Percentiles rank a stretch among this genome's conserved stretches.
Conservation (phyloP, 2,329 filamentous ascomycete genomes). For the Alternaria incomplexa region DNA sequence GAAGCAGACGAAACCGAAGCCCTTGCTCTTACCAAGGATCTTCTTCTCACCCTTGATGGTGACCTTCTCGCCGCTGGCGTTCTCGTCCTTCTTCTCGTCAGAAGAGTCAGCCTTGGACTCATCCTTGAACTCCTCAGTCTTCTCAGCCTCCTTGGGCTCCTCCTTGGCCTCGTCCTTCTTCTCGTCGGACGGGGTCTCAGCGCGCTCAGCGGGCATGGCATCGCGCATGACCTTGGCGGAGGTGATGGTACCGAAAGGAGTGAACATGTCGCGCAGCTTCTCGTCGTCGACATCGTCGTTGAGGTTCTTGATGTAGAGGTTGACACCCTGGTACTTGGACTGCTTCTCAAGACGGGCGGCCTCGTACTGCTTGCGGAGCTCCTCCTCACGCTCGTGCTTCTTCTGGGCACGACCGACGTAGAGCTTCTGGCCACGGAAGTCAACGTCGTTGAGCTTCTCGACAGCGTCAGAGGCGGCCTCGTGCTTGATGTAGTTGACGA, state of each 20-base stretch:
- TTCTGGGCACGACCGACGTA: constrained; percentile 99
- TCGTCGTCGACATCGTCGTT: constrained; percentile 97
- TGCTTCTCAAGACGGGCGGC: constrained; percentile 97
- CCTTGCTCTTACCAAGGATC: constrained; percentile 95
- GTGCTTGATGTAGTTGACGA: constrained; percentile 94
- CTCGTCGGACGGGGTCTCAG: constrained; percentile 54
- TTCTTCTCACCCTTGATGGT: constrained; percentile 66
- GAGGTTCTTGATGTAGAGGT: constrained; percentile 99
- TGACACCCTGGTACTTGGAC: constrained; percentile 99
- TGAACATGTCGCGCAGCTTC: constrained; percentile 93
- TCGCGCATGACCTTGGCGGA: constrained; percentile 99
- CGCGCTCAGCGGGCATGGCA: constrained; percentile 60
- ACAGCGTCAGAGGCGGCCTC: constrained; percentile 86
- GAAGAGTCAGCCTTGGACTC: constrained; percentile 66
- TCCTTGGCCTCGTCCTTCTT: constrained; percentile 58
- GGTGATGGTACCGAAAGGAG: constrained; percentile 91
- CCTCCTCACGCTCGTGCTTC: constrained; percentile 99
- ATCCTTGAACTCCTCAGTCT: constrained; percentile 66
- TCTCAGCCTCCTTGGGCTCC: constrained; percentile 56
- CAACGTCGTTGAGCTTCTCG: constrained; percentile 87
- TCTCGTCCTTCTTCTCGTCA: constrained; percentile 64
- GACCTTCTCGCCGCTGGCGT: constrained; percentile 59
- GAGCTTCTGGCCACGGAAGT: constrained; percentile 92
- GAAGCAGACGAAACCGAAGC: constrained; percentile 99
- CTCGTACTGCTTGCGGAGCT: constrained; percentile 98